Evolutionary conservation across 73 alveolate genomes (phyloP), one percentile per base, ranked within the genome.

Genomic region (Blepharisma stoltei): DNA sequence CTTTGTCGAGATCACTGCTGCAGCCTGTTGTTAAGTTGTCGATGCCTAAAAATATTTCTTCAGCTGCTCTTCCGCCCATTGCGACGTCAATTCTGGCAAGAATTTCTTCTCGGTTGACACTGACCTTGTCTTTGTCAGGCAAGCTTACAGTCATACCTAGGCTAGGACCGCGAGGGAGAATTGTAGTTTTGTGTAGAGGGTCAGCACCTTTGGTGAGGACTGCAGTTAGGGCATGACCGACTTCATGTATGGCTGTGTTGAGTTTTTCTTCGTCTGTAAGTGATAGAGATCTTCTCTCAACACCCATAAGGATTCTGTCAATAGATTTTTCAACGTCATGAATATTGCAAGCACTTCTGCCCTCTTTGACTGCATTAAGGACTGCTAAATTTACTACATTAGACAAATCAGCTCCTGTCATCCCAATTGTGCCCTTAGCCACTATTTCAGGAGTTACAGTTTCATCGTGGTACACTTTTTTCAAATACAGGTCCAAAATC

Each of bases 371-470:
- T 52, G 98, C 95, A 70, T 90, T 89, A 55, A 89, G 71, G 6
- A 88, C 87, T 4, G 95, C 93, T 6, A 91, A 77, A 66, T 90
- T 90, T 27, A 90, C 97, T 38, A 91, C 69, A 55, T 86, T 84
- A 60, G 83, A 85, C 6, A 92, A 81, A 49, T 83, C 93, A 47
- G 97, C 97, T 67, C 99, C 99, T 54, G 98, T 93, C 82, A 95
- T 83, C 11, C 99, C 99, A 5, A 97, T 90, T 7, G 99, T 95
- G 83, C 88, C 76, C 76, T 89, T 88, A n/a, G 98, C 98, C 6
- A 93, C 50, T 68, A 80, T 84, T 41, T 81, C 73, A 47, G 91
- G 83, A 21, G 77, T 78, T 14, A 95, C 89, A 55, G 85, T 86
- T 52, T 54, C 67, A 46, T 70, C 88, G 43, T 68, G 77, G 37